Conservation (phyloP, 805 yeast genomes). For the Spathaspora passalidarum region DNA sequence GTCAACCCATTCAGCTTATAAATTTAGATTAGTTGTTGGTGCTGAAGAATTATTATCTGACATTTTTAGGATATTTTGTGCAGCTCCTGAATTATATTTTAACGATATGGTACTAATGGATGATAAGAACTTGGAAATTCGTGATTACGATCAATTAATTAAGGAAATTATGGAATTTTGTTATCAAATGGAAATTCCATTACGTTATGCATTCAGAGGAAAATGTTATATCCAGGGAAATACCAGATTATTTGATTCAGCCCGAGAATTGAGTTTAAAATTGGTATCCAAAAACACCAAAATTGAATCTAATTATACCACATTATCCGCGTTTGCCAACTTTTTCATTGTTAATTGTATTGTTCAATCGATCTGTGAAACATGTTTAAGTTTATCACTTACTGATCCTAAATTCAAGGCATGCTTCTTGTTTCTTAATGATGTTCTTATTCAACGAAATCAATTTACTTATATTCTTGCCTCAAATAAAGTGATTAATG, state of each 20-base stretch:
- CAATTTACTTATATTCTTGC: slow-evolving; percentile 10
- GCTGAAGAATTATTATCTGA: slow-evolving; percentile 32
- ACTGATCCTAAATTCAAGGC: slow-evolving; percentile 35
- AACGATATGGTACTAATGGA: slow-evolving; percentile 23
- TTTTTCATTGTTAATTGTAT: slow-evolving; percentile 27
- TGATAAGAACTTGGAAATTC: slow-evolving; percentile 12
- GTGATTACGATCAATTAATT: slow-evolving; percentile 13
- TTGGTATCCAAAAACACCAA: slow-evolving; percentile 19
- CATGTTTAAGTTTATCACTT: slow-evolving; percentile 30
- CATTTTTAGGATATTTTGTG: slow-evolving; percentile 28
- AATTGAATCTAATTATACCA: slow-evolving; percentile 16
- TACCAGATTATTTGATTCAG: slow-evolving; percentile 28
- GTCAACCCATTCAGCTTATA: slow-evolving; percentile 4
- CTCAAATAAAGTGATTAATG: slow-evolving; percentile 12
- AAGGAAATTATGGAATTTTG: slow-evolving; percentile 16
- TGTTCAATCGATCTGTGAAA: slow-evolving; percentile 32
- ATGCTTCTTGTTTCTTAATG: slow-evolving; percentile 32
- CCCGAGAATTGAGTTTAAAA: slow-evolving; percentile 29
- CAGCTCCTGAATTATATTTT: slow-evolving; percentile 32
- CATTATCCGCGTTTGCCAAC: slow-evolving; percentile 24
- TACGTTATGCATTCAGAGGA: slow-evolving; percentile 16
- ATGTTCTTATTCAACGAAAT: slow-evolving; percentile 28
- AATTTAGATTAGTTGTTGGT: slow-evolving; percentile 7
- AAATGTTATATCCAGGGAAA: slow-evolving; percentile 13
- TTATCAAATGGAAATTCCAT: slow-evolving; percentile 20